These are phyloP conservation scores for Phytophthora lateralis DNA, from an alignment of 352 stramenopile species.

Conservation along the genomic window DNA sequence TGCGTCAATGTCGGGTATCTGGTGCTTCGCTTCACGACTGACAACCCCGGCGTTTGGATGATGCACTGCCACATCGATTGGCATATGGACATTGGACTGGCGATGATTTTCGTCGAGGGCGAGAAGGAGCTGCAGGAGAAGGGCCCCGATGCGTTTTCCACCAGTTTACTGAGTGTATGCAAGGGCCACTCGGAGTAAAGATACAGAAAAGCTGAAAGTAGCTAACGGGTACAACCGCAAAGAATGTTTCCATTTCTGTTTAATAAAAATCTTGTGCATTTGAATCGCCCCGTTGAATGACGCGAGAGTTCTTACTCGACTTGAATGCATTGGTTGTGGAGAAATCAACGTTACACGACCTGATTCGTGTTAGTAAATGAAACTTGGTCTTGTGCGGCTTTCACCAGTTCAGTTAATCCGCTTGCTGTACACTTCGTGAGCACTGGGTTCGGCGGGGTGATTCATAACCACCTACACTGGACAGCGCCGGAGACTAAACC, in stretches of 20 bases:
- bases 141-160: constrained; percentile 14
- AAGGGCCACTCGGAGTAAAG: constrained; percentile 1
- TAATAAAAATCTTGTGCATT: neutral
- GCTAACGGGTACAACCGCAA: no score
- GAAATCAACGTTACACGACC: neutral
- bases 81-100: constrained; percentile 38
- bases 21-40: constrained; percentile 36
- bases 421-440: neutral
- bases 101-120: constrained; percentile 37
- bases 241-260: neutral
- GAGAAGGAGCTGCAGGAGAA: constrained; percentile 26
- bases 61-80: constrained; percentile 44
- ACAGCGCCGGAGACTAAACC: neutral
- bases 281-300: no score
- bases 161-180: constrained; percentile 30
- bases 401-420: neutral
- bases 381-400: neutral
- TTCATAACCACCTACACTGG: neutral
- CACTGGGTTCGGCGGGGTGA: neutral
- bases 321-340: no score
- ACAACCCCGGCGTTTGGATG: constrained; percentile 40
- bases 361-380: no score
- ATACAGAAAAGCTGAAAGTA: neutral
- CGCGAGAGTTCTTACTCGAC: no score
- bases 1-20: constrained; percentile 28